A percentile compares a stretch with the other conserved stretches of the same genome.
These are phyloP conservation scores for Naganishia vishniacii DNA, from an alignment of 768 basidiomycete genomes.

Conservation along the genomic window DNA sequence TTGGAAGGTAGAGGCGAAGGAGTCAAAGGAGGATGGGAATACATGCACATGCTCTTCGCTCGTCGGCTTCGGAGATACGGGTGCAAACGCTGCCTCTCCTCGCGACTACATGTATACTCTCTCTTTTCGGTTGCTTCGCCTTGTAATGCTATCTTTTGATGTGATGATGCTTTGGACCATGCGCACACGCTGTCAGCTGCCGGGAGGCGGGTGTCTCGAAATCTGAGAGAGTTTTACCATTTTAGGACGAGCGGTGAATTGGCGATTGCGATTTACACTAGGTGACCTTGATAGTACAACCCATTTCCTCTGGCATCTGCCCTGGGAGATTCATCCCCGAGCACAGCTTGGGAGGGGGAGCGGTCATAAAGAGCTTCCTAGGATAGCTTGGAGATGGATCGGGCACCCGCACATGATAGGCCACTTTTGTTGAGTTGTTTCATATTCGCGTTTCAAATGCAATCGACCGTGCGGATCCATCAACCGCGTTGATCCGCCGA, in stretches of 20 bases:
- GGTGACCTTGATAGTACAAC: no score
- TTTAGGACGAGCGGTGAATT: no score
- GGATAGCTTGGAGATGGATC: no score
- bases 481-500: neutral
- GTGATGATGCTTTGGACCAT: conserved; percentile 1
- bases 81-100: neutral
- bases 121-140: conserved; percentile 14
- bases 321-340: no score
- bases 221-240: no score
- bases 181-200: neutral
- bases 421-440: neutral
- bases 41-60: neutral
- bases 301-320: no score
- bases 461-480: neutral
- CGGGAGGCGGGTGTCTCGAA: no score
- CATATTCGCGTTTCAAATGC: conserved; percentile 19
- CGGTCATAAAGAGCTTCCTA: no score
- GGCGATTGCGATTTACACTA: no score
- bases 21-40: conserved; percentile 4
- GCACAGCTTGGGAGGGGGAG: no score
- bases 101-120: neutral
- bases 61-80: neutral
- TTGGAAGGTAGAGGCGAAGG: conserved; percentile 18
- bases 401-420: no score
- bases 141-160: conserved; percentile 22